Evolutionary conservation across 129 eudicot species (phyloP), one percentile per base, ranked within the genome.

Genomic region (Rutidosis leptorrhynchoides): DNA sequence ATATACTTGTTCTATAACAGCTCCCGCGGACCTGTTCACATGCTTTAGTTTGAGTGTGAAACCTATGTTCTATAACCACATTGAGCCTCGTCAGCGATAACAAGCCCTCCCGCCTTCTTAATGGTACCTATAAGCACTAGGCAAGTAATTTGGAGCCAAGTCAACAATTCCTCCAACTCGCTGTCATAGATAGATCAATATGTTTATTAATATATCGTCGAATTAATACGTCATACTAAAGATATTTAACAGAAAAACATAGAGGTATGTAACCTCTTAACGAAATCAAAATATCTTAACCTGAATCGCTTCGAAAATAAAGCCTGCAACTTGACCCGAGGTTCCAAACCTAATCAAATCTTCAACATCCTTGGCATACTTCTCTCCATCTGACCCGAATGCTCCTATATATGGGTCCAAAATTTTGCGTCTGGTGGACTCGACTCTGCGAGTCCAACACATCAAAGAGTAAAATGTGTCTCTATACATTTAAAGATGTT

Each of bases 151-250:
- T 4, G 93, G 89, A n/a, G 93, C 96, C 77, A 85, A 72, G 71
- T 88, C 96, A 58, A 85, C 73, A 29, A 86, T 86, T 43, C 96
- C 96, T 69, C 96, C 93, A 5, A 85, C 96, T 59, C 96, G 93
- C 96, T 67, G 22, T 23, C 48, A 21, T 67, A 21, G 30, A 12
- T n/a, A 2, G 21, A 67, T 21, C 22, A 23, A 22, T 1, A 29
- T 29, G 12, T 12, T 15, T 0, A 24, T 0, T 43, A n/a, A n/a
- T n/a, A n/a, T n/a, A n/a, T n/a, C n/a, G n/a, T 35, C 12, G 24
- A 19, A 14, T 37, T 23, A 7, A 15, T 7, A 25, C 14, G 1
- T 16, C 53, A 24, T 56, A 45, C 29, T n/a, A 42, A n/a, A 32
- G 29, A 27, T 25, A 0, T 63, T 22, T 0, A 14, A 20, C 1